Evolutionary conservation across 495 filamentous ascomycete species (phyloP).

Genomic region (Xylaria castorea): DNA sequence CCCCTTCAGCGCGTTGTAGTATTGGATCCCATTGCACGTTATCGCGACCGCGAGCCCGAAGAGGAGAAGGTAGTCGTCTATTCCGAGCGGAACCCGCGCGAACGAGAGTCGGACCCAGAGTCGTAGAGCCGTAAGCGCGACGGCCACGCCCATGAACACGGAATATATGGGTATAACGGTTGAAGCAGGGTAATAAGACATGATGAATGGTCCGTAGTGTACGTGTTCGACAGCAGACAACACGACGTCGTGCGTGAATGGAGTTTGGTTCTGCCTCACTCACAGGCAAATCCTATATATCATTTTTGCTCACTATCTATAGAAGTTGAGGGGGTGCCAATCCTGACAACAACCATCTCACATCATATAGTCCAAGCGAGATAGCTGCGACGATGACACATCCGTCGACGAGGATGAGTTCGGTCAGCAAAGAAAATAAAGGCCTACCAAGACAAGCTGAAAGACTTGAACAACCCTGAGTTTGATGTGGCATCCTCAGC

Average conservation of each 20-base stretch:
- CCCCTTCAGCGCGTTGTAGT: slow-evolving; percentile 23
- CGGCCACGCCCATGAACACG: slow-evolving; percentile 21
- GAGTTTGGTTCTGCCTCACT: background rate
- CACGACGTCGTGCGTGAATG: background rate
- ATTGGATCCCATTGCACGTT: slow-evolving; percentile 22
- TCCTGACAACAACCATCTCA: background rate
- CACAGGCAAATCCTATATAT: slow-evolving; percentile 1
- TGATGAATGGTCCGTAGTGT: background rate
- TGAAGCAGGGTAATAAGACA: slow-evolving; percentile 19
- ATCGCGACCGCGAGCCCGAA: slow-evolving; percentile 9
- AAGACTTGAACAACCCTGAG: background rate
- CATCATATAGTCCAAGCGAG: background rate
- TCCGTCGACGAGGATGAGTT: background rate
- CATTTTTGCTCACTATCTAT: background rate
- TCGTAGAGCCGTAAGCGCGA: slow-evolving; percentile 2
- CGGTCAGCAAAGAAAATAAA: background rate
- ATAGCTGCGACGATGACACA: background rate
- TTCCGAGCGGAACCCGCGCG: slow-evolving; percentile 3
- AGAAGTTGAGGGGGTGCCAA: background rate
- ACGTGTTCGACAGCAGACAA: background rate
- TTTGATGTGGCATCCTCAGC: slow-evolving; percentile 1
- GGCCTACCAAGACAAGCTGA: background rate
- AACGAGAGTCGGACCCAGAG: slow-evolving; percentile 24
- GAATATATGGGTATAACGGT: slow-evolving; percentile 25
- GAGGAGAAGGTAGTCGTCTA: slow-evolving; percentile 21